These are phyloP conservation scores for Cyathus pygmaeus DNA, from an alignment of 1,284 basidiomycete species.

Conservation along the genomic window DNA sequence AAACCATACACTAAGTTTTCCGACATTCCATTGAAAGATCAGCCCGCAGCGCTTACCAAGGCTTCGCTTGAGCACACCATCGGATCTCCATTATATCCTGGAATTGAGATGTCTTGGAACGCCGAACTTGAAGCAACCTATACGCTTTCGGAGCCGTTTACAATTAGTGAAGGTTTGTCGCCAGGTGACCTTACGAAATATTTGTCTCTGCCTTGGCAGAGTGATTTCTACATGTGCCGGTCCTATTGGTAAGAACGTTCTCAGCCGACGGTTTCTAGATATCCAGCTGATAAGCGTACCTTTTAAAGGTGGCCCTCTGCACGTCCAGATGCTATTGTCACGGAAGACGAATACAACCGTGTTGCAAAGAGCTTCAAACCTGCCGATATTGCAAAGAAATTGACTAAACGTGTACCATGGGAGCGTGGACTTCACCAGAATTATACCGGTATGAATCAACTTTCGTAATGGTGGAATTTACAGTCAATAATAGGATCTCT, in stretches of 20 bases:
- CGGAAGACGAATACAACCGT: conserved; percentile 8
- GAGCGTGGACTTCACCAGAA: conserved; percentile 10
- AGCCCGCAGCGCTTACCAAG: conserved; percentile 33
- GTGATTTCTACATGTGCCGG: conserved; percentile 26
- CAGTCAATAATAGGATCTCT: not conserved
- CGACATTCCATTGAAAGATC: conserved; percentile 15
- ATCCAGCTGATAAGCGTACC: not conserved
- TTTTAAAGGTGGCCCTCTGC: conserved; percentile 27
- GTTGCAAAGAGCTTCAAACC: not conserved
- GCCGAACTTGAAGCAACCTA: conserved; percentile 19
- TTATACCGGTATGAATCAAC: not conserved
- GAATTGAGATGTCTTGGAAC: conserved; percentile 34
- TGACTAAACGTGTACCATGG: conserved; percentile 7
- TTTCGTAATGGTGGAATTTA: not conserved
- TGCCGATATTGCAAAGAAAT: not conserved
- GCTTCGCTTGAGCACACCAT: conserved; percentile 41
- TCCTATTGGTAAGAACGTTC: conserved; percentile 15
- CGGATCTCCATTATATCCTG: conserved; percentile 45
- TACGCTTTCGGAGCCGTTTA: conserved; percentile 15
- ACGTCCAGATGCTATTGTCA: conserved; percentile 26
- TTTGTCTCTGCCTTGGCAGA: conserved; percentile 29
- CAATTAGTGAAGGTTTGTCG: conserved; percentile 12
- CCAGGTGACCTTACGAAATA: conserved; percentile 25
- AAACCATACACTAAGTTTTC: conserved; percentile 8
- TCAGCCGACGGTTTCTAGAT: not conserved